Evolutionary conservation across 331 rosid genomes (phyloP).

Genomic region (Acacia pycnantha): DNA sequence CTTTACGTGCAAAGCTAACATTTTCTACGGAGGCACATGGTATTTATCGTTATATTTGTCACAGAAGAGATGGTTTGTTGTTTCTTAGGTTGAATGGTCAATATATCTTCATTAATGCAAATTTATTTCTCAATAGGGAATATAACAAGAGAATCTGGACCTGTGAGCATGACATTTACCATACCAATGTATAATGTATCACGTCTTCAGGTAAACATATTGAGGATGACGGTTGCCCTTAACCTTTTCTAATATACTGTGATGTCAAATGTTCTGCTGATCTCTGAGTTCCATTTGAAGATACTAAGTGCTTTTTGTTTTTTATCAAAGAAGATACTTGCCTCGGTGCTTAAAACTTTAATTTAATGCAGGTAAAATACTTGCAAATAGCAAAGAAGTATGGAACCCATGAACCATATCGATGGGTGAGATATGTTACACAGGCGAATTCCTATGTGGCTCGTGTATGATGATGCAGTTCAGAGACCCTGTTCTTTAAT

Average conservation of each 20-base stretch:
- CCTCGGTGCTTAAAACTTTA: conserved; percentile 20
- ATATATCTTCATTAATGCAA: conserved; percentile 22
- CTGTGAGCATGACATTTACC: conserved; percentile 93
- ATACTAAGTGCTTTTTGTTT: not conserved
- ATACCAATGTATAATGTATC: conserved; percentile 87
- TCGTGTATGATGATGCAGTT: conserved; percentile 50
- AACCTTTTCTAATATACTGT: too few species aligned
- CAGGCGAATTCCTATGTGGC: conserved; percentile 84
- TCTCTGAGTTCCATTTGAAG: conserved; percentile 13
- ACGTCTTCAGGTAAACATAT: conserved; percentile 67
- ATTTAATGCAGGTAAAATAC: conserved; percentile 70
- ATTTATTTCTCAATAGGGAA: conserved; percentile 53
- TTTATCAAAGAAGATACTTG: not conserved
- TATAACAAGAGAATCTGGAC: conserved; percentile 79
- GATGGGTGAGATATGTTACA: conserved; percentile 93
- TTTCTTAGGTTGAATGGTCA: conserved; percentile 20
- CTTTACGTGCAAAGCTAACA: conserved; percentile 77
- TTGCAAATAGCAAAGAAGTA: conserved; percentile 84
- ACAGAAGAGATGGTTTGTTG: conserved; percentile 15
- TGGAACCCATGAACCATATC: conserved; percentile 66
- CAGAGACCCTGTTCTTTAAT: not conserved
- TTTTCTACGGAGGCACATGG: conserved; percentile 72
- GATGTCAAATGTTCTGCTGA: not conserved
- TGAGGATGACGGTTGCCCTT: too few species aligned
- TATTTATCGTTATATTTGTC: conserved; percentile 28